Evolutionary conservation across 1,284 basidiomycete species (phyloP).

Genomic region (Fomes fomentarius): DNA sequence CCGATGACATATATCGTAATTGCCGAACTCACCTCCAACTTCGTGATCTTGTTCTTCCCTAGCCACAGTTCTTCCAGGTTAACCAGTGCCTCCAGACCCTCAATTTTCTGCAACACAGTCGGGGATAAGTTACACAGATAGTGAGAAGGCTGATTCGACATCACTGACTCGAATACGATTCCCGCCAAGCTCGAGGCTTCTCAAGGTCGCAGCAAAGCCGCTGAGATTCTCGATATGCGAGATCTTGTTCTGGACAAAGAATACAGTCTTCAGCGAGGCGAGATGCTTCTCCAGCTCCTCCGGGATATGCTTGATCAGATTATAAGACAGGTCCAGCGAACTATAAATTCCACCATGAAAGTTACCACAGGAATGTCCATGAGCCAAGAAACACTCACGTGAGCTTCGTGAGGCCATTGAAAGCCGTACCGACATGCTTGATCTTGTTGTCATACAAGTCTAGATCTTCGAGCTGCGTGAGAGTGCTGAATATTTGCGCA

Average conservation of each 20-base stretch:
- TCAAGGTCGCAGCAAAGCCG: slow-evolving; percentile 63
- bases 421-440: slow-evolving; percentile 68
- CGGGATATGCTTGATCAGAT: slow-evolving; percentile 79
- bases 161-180: slow-evolving; percentile 81
- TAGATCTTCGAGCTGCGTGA: slow-evolving; percentile 82
- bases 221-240: slow-evolving; percentile 72
- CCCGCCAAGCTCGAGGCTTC: slow-evolving; percentile 91
- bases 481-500: slow-evolving; percentile 62
- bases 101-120: slow-evolving; percentile 77
- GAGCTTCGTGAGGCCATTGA: slow-evolving; percentile 66
- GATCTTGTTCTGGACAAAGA: slow-evolving; percentile 98
- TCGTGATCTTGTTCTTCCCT: slow-evolving; percentile 96
- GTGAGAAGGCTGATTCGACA: neutral
- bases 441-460: slow-evolving; percentile 97
- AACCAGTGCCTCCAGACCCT: slow-evolving; percentile 81
- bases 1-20: neutral
- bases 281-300: slow-evolving; percentile 58
- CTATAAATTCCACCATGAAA: slow-evolving; percentile 43
- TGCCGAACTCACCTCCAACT: slow-evolving; percentile 65
- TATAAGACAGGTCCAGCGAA: slow-evolving; percentile 93
- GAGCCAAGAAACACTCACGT: slow-evolving; percentile 61
- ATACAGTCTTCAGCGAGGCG: slow-evolving; percentile 74
- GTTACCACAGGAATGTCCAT: too few relatives aligned
- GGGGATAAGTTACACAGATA: too few relatives aligned
- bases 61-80: slow-evolving; percentile 94